These are phyloP conservation scores for Ophiostoma sp. DNA, from an alignment of 2,329 filamentous ascomycete genomes.

Conservation along the genomic window DNA sequence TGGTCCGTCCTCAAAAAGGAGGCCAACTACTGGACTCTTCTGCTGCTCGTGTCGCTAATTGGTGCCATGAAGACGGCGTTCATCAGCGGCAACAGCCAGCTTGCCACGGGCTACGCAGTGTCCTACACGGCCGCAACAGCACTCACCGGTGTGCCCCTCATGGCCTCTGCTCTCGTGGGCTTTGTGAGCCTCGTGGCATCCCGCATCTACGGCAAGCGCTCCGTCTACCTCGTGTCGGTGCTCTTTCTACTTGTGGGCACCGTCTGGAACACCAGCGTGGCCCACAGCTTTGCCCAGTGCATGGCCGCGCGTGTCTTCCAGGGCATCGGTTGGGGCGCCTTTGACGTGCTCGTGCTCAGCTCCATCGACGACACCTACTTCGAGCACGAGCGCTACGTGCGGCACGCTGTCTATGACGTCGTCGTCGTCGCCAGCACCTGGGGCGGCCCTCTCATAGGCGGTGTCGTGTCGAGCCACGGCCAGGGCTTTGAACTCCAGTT, in stretches of 20 bases:
- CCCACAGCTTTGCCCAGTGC: constrained; percentile 36
- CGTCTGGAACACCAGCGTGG: constrained; percentile 8
- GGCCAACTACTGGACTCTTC: constrained; percentile 43
- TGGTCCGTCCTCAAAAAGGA: constrained; percentile 53
- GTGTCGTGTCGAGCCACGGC: constrained; percentile 30
- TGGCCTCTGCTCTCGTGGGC: constrained; percentile 45
- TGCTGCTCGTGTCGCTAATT: constrained; percentile 43
- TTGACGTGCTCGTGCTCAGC: constrained; percentile 48
- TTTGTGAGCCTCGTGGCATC: constrained; percentile 40
- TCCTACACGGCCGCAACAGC: constrained; percentile 46
- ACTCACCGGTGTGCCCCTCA: constrained; percentile 49
- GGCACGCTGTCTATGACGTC: constrained; percentile 43
- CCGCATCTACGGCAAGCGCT: constrained; percentile 48
- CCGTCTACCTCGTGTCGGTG: constrained; percentile 46
- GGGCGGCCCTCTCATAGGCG: constrained; percentile 50
- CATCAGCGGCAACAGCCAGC: constrained; percentile 42
- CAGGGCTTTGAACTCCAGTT: constrained; percentile 42
- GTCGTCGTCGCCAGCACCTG: constrained; percentile 45
- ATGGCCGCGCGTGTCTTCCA: constrained; percentile 51
- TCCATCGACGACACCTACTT: constrained; percentile 55
- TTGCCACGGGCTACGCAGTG: constrained; percentile 40
- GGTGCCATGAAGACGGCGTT: constrained; percentile 52
- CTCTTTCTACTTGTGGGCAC: constrained; percentile 44
- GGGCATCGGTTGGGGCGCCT: constrained; percentile 54
- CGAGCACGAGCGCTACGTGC: constrained; percentile 47